phyloP scores from a whole-genome alignment of 202 grass and related monocot genomes.

The Miscanthus sacchariflorus region DNA sequence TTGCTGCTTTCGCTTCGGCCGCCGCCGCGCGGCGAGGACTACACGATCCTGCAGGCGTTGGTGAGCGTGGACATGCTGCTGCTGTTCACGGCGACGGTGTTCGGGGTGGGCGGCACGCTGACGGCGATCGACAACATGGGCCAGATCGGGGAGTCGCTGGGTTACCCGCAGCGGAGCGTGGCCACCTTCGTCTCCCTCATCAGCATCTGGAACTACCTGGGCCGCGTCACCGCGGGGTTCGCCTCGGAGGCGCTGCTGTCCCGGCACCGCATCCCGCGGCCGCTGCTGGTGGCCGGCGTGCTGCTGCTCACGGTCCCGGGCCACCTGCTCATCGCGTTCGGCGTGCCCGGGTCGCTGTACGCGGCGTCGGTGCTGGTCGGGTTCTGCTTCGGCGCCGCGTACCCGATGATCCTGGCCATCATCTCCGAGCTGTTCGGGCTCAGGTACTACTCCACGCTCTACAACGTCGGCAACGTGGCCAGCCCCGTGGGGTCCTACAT shows the following conservation, averaged over 20 bases:
- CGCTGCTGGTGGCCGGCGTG: slow-evolving; percentile 50
- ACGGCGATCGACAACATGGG: slow-evolving; percentile 99
- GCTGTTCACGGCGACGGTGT: slow-evolving; percentile 71
- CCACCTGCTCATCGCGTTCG: slow-evolving; percentile 69
- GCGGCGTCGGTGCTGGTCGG: slow-evolving; percentile 60
- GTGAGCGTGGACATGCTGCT: slow-evolving; percentile 81
- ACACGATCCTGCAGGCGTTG: slow-evolving; percentile 76
- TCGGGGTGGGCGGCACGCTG: slow-evolving; percentile 79
- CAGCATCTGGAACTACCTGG: slow-evolving; percentile 95
- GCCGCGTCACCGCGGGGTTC: slow-evolving; percentile 69
- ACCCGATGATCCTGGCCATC: slow-evolving; percentile 67
- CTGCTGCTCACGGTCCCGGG: slow-evolving; percentile 60
- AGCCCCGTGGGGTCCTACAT: slow-evolving; percentile 73
- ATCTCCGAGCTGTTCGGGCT: slow-evolving; percentile 76
- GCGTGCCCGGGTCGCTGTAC: slow-evolving; percentile 65
- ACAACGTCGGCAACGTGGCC: slow-evolving; percentile 60
- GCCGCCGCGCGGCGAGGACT: slow-evolving; percentile 72
- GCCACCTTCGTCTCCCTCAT: slow-evolving; percentile 78
- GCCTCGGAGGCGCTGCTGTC: slow-evolving; percentile 58
- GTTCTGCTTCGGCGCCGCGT: slow-evolving; percentile 75
- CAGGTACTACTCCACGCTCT: slow-evolving; percentile 78
- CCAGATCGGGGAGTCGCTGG: slow-evolving; percentile 85
- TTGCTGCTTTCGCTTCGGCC: neutral
- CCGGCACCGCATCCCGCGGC: slow-evolving; percentile 54
- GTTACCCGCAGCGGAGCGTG: slow-evolving; percentile 65